Evolutionary conservation across 768 basidiomycete species (phyloP), one percentile per base, ranked within the genome.

Genomic region (Termitomyces sp.): DNA sequence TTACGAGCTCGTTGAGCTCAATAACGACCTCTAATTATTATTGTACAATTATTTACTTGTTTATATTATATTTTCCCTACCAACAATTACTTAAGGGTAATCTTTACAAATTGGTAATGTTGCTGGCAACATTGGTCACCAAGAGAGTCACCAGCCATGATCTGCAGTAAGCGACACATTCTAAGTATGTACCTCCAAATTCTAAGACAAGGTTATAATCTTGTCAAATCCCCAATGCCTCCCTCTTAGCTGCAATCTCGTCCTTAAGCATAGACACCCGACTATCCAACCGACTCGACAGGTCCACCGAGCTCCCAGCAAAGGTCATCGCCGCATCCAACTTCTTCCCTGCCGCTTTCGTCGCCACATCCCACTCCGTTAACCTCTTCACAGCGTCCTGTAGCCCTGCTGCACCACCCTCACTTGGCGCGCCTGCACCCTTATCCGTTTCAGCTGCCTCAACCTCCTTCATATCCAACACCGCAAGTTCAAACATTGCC

Each of bases 401-500:
- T 17, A 51, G 37, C 12, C 32, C 45, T 30, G 19, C 55, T 11
- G 53, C 58, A 2, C 22, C 56, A 9, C 62, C 48, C 52, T 45
- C 53, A 26, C 51, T n/a, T 3, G 28, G 28, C 24, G n/a, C 54
- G 48, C 54, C 40, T 59, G 67, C 53, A 38, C 50, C 62, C 48
- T 51, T 54, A 35, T 61, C 48, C 24, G 11, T 58, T 50, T 66
- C 70, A 41, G 53, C 65, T 0, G 65, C 67, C 48, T 80, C 77
- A 6, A 73, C 72, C 58, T 85, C 81, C 67, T 80, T 82, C 63
- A 91, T 69, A 55, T 86, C 84, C n/a, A 86, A 62, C 35, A 88
- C 85, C 0, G 87, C 84, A 12, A 84, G 68, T 67, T 91, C 89
- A 54, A 89, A 88, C 64, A 78, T 71, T 14, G 86, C 78, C 2